Evolutionary conservation across 1,139 yeast genomes (phyloP).

Genomic region (Casaregolazyma lundiana): DNA sequence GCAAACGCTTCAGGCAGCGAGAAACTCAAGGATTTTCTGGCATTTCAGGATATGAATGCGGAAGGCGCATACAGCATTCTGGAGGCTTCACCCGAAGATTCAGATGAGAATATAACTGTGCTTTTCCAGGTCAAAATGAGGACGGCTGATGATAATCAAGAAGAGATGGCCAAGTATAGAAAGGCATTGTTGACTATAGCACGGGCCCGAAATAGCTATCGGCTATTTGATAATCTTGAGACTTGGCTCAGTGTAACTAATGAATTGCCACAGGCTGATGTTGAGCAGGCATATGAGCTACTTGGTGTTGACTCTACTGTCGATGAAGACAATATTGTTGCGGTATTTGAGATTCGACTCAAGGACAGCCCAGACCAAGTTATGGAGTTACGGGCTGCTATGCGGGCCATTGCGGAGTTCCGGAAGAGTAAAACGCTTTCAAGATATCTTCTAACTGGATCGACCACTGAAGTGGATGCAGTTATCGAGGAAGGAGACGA

Average conservation of each 20-base stretch:
- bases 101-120: constrained; percentile 70
- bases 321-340: constrained; percentile 28
- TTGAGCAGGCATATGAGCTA: constrained; percentile 55
- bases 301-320: constrained; percentile 27
- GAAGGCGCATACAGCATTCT: constrained; percentile 55
- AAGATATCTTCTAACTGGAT: constrained; percentile 26
- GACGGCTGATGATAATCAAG: constrained; percentile 42
- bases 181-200: constrained; percentile 58
- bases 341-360: constrained; percentile 30
- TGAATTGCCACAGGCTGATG: constrained; percentile 37
- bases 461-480: constrained; percentile 13
- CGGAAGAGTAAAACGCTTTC: constrained; percentile 26
- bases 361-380: constrained; percentile 31
- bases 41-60: constrained; percentile 52
- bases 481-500: constrained; percentile 15
- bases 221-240: constrained; percentile 33
- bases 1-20: constrained; percentile 35
- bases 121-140: constrained; percentile 41
- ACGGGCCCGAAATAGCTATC: constrained; percentile 44
- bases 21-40: constrained; percentile 42
- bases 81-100: constrained; percentile 61
- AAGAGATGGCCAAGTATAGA: constrained; percentile 21
- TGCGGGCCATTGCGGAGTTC: constrained; percentile 31
- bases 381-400: constrained; percentile 32
- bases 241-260: constrained; percentile 38